Evolutionary conservation across 2,329 filamentous ascomycete species (phyloP), one percentile per base, ranked within the genome.

Genomic region (Pyricularia sp.): DNA sequence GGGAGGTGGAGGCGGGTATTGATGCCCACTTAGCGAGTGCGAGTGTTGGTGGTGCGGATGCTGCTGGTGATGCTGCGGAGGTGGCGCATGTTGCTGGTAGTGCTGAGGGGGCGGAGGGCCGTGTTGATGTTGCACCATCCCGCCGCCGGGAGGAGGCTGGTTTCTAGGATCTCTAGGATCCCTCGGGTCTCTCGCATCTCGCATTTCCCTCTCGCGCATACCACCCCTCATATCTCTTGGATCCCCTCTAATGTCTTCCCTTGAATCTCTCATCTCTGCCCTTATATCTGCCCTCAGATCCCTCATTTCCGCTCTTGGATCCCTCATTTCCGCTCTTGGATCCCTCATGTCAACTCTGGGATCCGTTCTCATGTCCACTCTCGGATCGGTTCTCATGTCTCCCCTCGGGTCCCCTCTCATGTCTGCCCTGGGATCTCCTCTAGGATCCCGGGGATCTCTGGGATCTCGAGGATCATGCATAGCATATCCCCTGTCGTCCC

Each of bases 1-100:
- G 17, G 33, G 33, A 36, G 33, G 58, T 25, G 58, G 59, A 30
- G 71, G 71, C 30, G 70, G 71, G 70, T 75, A 77, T 23, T 74
- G 58, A 28, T 64, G 73, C 10, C 72, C 72, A 50, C 73, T 72
- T 0, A 78, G 69, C 1, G 76, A 77, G n/a, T 72, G 70, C 25
- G 75, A 73, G 30, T 76, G 75, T 14, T 75, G 74, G 66, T 77
- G 76, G 4, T 75, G 59, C 33, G 71, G 73, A 63, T 74, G 71
- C 1, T 68, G 70, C 14, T 70, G 70, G 0, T 66, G 69, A 14
- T 69, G 70, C 63, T 68, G 69, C 11, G 69, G 70, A 17, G 70
- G 72, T 50, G 69, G 71, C 14, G 69, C 68, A 28, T 70, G 69
- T 58, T 70, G 69, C 5, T 68, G 69, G 12, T 70, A 71, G 25